Evolutionary conservation across 1,139 yeast genomes (phyloP).

Genomic region (Nadsonia commutata): DNA sequence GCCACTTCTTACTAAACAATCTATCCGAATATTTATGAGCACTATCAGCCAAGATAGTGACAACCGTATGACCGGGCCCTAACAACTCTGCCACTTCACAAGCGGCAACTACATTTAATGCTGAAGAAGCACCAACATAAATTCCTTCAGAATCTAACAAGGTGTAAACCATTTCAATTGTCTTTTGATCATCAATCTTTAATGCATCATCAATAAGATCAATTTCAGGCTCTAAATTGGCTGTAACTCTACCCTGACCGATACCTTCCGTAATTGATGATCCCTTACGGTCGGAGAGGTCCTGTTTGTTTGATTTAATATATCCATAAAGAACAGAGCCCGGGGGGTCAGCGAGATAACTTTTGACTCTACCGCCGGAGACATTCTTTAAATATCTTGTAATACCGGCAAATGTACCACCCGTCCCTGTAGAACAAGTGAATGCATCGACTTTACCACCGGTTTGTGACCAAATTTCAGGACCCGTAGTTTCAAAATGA

Average conservation of each 20-base stretch:
- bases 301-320: slow-evolving; percentile 48
- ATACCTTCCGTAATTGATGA: slow-evolving; percentile 88
- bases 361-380: slow-evolving; percentile 41
- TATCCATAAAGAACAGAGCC: slow-evolving; percentile 76
- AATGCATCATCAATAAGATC: slow-evolving; percentile 63
- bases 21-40: slow-evolving; percentile 81
- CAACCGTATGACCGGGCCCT: slow-evolving; percentile 73
- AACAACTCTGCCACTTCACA: slow-evolving; percentile 53
- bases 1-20: slow-evolving; percentile 64
- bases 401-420: slow-evolving; percentile 79
- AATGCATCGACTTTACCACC: slow-evolving; percentile 70
- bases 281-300: slow-evolving; percentile 46
- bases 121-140: slow-evolving; percentile 80
- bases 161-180: slow-evolving; percentile 69
- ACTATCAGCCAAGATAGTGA: slow-evolving; percentile 73
- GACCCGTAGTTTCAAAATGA: slow-evolving; percentile 84
- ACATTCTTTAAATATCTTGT: slow-evolving; percentile 60
- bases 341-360: slow-evolving; percentile 82
- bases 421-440: slow-evolving; percentile 84
- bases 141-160: slow-evolving; percentile 81
- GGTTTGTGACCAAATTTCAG: slow-evolving; percentile 83
- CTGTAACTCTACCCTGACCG: slow-evolving; percentile 89
- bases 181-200: slow-evolving; percentile 54
- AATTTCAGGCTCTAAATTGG: slow-evolving; percentile 59
- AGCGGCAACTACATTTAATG: slow-evolving; percentile 75